These are phyloP conservation scores for Hortaea sp. DNA, from an alignment of 2,329 filamentous ascomycete species.

Conservation along the genomic window DNA sequence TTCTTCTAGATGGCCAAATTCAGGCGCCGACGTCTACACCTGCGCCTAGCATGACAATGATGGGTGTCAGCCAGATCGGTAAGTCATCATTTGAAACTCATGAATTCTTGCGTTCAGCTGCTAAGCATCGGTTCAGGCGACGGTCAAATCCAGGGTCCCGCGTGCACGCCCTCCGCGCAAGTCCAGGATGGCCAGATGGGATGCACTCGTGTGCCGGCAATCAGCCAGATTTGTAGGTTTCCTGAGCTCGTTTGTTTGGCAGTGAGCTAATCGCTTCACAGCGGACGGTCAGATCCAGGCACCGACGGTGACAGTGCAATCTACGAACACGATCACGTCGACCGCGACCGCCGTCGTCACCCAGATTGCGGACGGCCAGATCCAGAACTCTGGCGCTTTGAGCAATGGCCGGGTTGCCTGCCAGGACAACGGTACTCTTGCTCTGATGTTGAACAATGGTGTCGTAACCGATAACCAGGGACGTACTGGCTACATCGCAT, in stretches of 20 bases:
- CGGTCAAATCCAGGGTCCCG: slow-evolving; percentile 21
- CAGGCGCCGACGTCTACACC: not conserved
- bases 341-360: slow-evolving; percentile 12
- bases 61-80: not conserved
- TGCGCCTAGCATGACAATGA: not conserved
- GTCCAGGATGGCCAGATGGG: slow-evolving; percentile 21
- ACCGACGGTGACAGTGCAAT: slow-evolving; percentile 8
- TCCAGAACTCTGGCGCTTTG: not conserved
- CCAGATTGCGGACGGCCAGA: slow-evolving; percentile 23
- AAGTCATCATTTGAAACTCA: too few relatives aligned
- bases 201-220: not conserved
- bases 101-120: too few relatives aligned
- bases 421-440: slow-evolving; percentile 38
- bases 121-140: slow-evolving; percentile 7
- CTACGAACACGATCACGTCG: not conserved
- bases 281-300: slow-evolving; percentile 13
- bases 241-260: not conserved
- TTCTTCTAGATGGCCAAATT: not conserved
- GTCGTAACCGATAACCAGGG: slow-evolving; percentile 53
- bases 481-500: slow-evolving; percentile 71
- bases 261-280: not conserved
- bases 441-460: slow-evolving; percentile 52
- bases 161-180: slow-evolving; percentile 14
- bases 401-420: not conserved
- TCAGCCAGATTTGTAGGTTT: not conserved